Percentiles rank a stretch among this genome's conserved stretches.
Evolutionary conservation across 257 asterid species (phyloP).

Genomic region (Fraxinus anomala): DNA sequence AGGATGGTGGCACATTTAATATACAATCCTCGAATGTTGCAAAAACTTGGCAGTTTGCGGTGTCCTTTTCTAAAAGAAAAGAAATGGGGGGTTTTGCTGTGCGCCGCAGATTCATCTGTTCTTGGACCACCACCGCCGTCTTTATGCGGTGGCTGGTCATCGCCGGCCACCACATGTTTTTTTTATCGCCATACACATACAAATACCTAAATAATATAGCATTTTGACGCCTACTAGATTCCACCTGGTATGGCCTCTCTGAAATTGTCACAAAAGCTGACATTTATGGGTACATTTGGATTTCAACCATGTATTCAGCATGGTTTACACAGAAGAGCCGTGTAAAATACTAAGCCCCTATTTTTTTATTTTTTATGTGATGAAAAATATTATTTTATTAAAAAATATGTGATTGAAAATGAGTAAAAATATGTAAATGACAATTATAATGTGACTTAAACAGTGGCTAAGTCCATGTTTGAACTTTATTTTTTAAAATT

Average conservation of each 20-base stretch:
- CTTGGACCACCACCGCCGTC: conserved; percentile 6
- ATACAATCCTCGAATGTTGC: neutral
- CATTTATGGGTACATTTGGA: neutral
- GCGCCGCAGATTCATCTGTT: conserved; percentile 36
- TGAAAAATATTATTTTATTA: no score
- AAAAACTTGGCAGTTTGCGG: neutral
- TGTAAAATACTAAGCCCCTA: no score
- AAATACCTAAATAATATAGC: no score
- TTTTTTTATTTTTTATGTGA: no score
- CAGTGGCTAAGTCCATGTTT: no score
- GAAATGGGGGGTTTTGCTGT: conserved; percentile 15
- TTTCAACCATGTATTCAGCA: no score
- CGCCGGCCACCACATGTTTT: neutral
- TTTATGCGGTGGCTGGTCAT: conserved; percentile 18
- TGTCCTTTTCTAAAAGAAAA: neutral
- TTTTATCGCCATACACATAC: neutral
- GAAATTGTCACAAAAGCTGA: neutral
- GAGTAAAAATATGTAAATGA: no score
- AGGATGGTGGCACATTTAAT: neutral
- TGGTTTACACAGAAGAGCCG: no score
- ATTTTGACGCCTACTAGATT: neutral
- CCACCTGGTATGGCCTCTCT: neutral
- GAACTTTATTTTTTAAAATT: no score
- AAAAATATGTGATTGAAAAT: no score
- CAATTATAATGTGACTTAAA: no score